A percentile compares a stretch with the other conserved stretches of the same genome.
Evolutionary conservation across 352 stramenopile species (phyloP).

Genomic region (Pythium aquatile): DNA sequence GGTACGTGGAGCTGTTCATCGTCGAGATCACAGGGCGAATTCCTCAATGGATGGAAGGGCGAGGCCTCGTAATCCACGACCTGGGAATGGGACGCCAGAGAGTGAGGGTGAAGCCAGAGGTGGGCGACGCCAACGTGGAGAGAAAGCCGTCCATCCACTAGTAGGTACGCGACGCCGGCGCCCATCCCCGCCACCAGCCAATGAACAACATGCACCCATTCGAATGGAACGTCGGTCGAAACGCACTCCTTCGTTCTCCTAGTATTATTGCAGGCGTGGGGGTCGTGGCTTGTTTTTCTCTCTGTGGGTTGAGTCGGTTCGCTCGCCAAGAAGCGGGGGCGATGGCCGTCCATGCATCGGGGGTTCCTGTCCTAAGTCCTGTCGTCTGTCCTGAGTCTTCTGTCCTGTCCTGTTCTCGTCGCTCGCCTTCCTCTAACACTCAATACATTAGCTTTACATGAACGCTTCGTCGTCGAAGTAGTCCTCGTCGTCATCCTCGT

Average conservation of each 20-base stretch:
- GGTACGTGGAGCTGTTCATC: neutral
- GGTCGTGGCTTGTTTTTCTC: neutral
- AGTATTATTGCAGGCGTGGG: conserved; percentile 2
- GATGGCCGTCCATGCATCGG: neutral
- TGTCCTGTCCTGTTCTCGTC: neutral
- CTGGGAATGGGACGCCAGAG: neutral
- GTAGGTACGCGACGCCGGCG: neutral
- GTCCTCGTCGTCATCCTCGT: conserved; percentile 89
- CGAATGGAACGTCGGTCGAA: neutral
- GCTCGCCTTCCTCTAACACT: conserved; percentile 21
- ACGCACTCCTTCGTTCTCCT: neutral
- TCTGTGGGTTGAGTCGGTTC: neutral
- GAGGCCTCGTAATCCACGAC: neutral
- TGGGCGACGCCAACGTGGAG: neutral
- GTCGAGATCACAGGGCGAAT: neutral
- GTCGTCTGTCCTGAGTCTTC: neutral
- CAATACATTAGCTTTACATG: conserved; percentile 75
- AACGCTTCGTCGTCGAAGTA: conserved; percentile 86
- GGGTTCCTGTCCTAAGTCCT: neutral
- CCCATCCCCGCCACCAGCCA: neutral
- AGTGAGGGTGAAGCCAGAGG: neutral
- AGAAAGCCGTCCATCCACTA: neutral
- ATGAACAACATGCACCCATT: neutral
- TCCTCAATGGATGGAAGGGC: neutral
- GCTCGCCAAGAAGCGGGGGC: no score